Percentiles rank a stretch among this genome's conserved stretches.
These are phyloP conservation scores for Linaria vulgaris DNA, from an alignment of 257 asterid genomes.

Conservation along the genomic window DNA sequence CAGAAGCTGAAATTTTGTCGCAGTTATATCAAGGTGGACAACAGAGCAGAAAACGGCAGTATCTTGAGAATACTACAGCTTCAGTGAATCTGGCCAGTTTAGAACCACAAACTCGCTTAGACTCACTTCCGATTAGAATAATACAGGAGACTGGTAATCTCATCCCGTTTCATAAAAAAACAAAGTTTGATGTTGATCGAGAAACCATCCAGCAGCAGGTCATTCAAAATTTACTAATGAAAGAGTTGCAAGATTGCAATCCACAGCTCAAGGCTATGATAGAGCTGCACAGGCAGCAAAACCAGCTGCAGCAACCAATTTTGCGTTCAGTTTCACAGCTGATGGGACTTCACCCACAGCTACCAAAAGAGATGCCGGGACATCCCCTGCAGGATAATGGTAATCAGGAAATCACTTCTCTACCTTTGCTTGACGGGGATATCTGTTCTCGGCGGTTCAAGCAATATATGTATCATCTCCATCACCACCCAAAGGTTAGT, in stretches of 20 bases:
- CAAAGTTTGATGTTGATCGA: slow-evolving; percentile 32
- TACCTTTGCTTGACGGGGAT: slow-evolving; percentile 38
- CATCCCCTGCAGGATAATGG: slow-evolving; percentile 31
- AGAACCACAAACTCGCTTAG: slow-evolving; percentile 20
- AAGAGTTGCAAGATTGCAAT: slow-evolving; percentile 34
- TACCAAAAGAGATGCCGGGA: slow-evolving; percentile 27
- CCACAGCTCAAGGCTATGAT: slow-evolving; percentile 34
- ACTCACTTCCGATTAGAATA: slow-evolving; percentile 19
- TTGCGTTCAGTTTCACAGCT: slow-evolving; percentile 29
- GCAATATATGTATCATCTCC: slow-evolving; percentile 41
- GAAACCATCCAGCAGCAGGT: slow-evolving; percentile 29
- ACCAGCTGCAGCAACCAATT: slow-evolving; percentile 31
- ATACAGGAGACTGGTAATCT: slow-evolving; percentile 26
- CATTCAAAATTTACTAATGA: slow-evolving; percentile 33
- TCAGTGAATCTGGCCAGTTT: slow-evolving; percentile 22
- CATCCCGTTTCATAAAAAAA: slow-evolving; percentile 31
- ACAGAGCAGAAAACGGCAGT: slow-evolving; percentile 23
- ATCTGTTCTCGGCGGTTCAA: slow-evolving; percentile 43
- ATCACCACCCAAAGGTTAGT: slow-evolving; percentile 48
- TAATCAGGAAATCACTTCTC: slow-evolving; percentile 26
- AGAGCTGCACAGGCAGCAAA: slow-evolving; percentile 24
- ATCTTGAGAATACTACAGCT: slow-evolving; percentile 20
- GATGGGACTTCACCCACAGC: slow-evolving; percentile 25
- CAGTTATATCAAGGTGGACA: slow-evolving; percentile 28
- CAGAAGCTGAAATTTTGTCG: slow-evolving; percentile 14